Base-by-base conservation (phyloP, 2,329 filamentous ascomycete genomes). In the Nemania serpens region DNA sequence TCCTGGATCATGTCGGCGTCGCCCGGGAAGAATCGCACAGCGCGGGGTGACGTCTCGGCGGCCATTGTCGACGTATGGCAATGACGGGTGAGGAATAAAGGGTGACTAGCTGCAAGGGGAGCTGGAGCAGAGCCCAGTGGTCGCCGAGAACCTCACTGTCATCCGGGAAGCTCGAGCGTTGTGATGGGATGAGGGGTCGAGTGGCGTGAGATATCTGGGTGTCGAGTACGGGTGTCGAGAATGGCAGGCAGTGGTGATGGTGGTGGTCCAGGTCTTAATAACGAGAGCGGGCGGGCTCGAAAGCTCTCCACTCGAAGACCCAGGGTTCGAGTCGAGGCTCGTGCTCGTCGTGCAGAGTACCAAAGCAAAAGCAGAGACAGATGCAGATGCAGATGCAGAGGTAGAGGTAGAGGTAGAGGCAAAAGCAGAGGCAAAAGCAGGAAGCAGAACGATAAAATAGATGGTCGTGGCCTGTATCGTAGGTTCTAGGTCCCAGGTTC, bases 1-100 rank as follows among this genome's bases (percentile, higher is more conserved):
- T 84, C 81, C 50, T 75, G 76, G 37, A 70, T 64, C 34, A 79
- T 74, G 22, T 81, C 79, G 58, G 80, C 76, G 59, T 82, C 82
- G 70, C 75, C 73, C 61, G 80, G 78, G 47, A 81, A 82, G 69
- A 87, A 87, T 65, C 84, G 82, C 65, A 87, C 82, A 64, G 79
- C 78, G 68, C 84, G 81, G 52, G 84, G 82, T 11, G 83, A 83
- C 37, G 79, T 73, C 65, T 87, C 83, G 68, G 78, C 61, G 5
- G 72, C 68, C 72, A 74, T 74, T n/a, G 36, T 62, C 59, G 54
- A 53, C 57, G 25, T n/a, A n/a, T n/a, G n/a, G n/a, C n/a, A n/a
- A 29, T 29, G 25, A 7, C 25, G 25, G 25, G 25, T 29, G 25
- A 29, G 4, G 25, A 29, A 29, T 7, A 29, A 7, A 3, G 55